Evolutionary conservation across 768 basidiomycete genomes (phyloP), one percentile per base, ranked within the genome.

Genomic region (Mycena haematopus): DNA sequence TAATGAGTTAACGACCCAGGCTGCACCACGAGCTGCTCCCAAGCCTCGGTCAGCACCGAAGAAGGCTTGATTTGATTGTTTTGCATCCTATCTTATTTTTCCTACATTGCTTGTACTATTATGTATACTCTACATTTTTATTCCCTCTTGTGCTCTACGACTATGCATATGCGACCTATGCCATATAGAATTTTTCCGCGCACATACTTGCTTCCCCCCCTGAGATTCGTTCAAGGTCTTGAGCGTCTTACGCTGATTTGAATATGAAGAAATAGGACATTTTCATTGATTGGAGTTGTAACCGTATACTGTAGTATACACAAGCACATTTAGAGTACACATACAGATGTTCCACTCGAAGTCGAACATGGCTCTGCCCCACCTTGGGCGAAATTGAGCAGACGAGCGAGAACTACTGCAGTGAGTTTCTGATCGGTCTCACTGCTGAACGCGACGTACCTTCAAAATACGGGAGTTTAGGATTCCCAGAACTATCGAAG

Each of bases 391-490:
- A 64, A 65, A 49, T 68, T 64, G 19, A 55, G 17, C 35, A 68
- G 29, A 44, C 66, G 63, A 3, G 66, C 66, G 13, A 61, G 56
- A 42, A 65, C 63, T 65, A 6, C 36, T 2, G 11, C n/a, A 15
- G 31, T 52, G 14, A 42, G 52, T 19, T 11, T 6, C 19, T 31
- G 19, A 8, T 38, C 42, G 1, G 24, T 36, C 11, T 38, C 5
- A 9, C 19, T 6, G 1, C 0, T 9, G 14, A 1, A 27, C 31
- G 47, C 21, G 11, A 58, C 57, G 24, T 36, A 59, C 63, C 63
- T 44, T 64, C 62, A 22, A 67, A 67, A 29, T 33, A 67, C 11
- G 65, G 54, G 13, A 67, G 65, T 29, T 67, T 67, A 2, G 50
- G 65, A 24, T 63, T 47, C 1, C 65, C 65, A 14, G 22, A 27